phyloP scores from a whole-genome alignment of 2,329 filamentous ascomycete species.

The Talaromyces sp. region DNA sequence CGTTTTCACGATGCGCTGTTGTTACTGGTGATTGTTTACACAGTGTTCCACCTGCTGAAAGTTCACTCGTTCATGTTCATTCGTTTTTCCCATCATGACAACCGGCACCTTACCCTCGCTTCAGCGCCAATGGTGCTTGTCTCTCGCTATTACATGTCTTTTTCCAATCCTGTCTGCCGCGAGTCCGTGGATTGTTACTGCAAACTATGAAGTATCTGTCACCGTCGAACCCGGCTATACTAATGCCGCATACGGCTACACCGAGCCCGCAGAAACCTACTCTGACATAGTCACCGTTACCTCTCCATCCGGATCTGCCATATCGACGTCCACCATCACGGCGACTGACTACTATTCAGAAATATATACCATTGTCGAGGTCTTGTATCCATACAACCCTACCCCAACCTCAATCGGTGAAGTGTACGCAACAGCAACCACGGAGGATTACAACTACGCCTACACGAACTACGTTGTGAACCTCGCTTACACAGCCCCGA shows the following conservation, averaged over 20 bases:
- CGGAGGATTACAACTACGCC: constrained; percentile 8
- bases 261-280: constrained; percentile 1
- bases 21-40: neutral
- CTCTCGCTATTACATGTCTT: constrained; percentile 22
- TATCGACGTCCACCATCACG: constrained; percentile 27
- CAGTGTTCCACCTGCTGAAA: neutral
- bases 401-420: constrained; percentile 17
- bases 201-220: constrained; percentile 24
- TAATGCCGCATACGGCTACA: constrained; percentile 18
- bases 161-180: constrained; percentile 20
- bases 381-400: constrained; percentile 28
- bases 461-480: constrained; percentile 28
- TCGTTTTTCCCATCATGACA: neutral
- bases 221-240: constrained; percentile 17
- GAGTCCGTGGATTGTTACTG: constrained; percentile 32
- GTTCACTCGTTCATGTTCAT: neutral
- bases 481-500: constrained; percentile 28
- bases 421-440: constrained; percentile 8
- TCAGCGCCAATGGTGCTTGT: constrained; percentile 22
- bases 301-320: constrained; percentile 23
- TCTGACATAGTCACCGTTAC: constrained; percentile 24
- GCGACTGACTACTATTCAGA: constrained; percentile 17
- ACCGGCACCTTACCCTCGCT: constrained; percentile 27
- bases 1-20: neutral
- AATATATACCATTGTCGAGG: constrained; percentile 25